These are phyloP conservation scores for Datura wrightii DNA, from an alignment of 257 asterid species.

Conservation along the genomic window DNA sequence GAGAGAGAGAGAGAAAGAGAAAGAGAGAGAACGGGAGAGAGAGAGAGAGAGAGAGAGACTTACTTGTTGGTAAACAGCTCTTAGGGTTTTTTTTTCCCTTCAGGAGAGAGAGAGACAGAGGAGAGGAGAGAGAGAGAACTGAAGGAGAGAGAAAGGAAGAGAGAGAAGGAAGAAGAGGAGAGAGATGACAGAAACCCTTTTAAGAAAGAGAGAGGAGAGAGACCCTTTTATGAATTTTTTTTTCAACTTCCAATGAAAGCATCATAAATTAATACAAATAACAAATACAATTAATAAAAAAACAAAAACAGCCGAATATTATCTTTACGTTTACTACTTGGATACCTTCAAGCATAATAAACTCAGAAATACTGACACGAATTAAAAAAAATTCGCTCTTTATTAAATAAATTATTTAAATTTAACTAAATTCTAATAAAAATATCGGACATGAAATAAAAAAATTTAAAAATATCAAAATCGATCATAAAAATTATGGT, in stretches of 20 bases:
- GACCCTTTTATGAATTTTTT: slow-evolving; percentile 24
- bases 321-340: slow-evolving; percentile 28
- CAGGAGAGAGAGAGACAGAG: slow-evolving; percentile 62
- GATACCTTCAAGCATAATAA: slow-evolving; percentile 8
- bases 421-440: too few species aligned
- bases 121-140: slow-evolving; percentile 46
- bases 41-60: slow-evolving; percentile 54
- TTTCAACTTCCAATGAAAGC: neutral
- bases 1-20: slow-evolving; percentile 43
- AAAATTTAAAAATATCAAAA: too few species aligned
- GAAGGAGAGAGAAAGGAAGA: slow-evolving; percentile 38
- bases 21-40: slow-evolving; percentile 32
- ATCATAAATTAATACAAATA: slow-evolving; percentile 8
- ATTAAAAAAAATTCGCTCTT: too few species aligned
- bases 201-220: slow-evolving; percentile 41
- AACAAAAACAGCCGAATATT: neutral
- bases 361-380: too few species aligned
- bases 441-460: too few species aligned
- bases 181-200: slow-evolving; percentile 45
- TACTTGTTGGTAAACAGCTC: slow-evolving; percentile 89
- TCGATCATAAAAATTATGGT: too few species aligned
- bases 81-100: slow-evolving; percentile 73
- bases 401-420: too few species aligned
- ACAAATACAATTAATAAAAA: neutral
- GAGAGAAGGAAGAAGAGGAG: slow-evolving; percentile 38